Percentiles rank a stretch among this genome's conserved stretches.
phyloP scores from a whole-genome alignment of 805 yeast genomes.

The Spathaspora passalidarum region DNA sequence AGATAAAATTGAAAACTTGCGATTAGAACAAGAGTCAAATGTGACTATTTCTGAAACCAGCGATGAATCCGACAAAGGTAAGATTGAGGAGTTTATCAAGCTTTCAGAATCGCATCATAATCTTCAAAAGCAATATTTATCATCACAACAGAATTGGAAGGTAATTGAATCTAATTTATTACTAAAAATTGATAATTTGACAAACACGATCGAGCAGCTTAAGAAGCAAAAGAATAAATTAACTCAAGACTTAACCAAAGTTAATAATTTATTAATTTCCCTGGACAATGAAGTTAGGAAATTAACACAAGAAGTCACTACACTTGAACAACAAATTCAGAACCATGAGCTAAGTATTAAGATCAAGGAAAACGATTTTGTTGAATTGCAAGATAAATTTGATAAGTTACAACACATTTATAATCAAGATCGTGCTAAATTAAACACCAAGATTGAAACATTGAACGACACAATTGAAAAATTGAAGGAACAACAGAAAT shows the following conservation, averaged over 20 bases:
- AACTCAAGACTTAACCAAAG: slow-evolving; percentile 33
- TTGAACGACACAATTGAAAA: slow-evolving; percentile 19
- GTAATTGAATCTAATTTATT: slow-evolving; percentile 68
- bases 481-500: slow-evolving; percentile 1
- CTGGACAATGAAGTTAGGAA: slow-evolving; percentile 14
- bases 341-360: slow-evolving; percentile 17
- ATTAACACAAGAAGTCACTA: slow-evolving; percentile 20
- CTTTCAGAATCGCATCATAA: slow-evolving; percentile 48
- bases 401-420: slow-evolving; percentile 31
- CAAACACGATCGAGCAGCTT: slow-evolving; percentile 23
- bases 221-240: slow-evolving; percentile 28
- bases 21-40: slow-evolving; percentile 55
- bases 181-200: slow-evolving; percentile 39
- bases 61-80: slow-evolving; percentile 17
- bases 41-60: slow-evolving; percentile 2
- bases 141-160: slow-evolving; percentile 81
- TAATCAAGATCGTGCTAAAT: slow-evolving; percentile 26
- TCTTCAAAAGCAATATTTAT: slow-evolving; percentile 67
- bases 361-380: slow-evolving; percentile 19
- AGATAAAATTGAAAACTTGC: slow-evolving; percentile 61
- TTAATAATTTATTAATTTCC: slow-evolving; percentile 12
- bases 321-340: slow-evolving; percentile 25
- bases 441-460: slow-evolving; percentile 21
- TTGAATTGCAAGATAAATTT: slow-evolving; percentile 18
- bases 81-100: slow-evolving; percentile 36